Percentiles rank a stretch among this genome's conserved stretches.
phyloP scores from a whole-genome alignment of 805 yeast genomes.

The Danielia oregonensis region DNA sequence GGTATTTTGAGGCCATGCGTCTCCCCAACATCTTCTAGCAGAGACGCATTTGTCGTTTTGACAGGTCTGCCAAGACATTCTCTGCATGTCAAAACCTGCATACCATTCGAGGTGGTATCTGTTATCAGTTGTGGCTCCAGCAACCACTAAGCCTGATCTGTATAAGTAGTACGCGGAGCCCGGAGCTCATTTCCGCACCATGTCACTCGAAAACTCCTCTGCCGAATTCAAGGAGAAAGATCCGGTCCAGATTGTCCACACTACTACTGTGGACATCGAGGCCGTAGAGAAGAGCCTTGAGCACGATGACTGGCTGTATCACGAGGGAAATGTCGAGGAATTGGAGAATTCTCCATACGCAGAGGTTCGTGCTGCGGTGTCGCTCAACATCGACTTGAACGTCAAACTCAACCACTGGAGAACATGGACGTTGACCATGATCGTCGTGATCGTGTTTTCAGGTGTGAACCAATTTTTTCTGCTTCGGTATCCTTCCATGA shows the following conservation, averaged over 20 bases:
- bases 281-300: not conserved
- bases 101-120: too few relatives aligned
- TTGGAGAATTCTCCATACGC: constrained; percentile 17
- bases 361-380: constrained; percentile 22
- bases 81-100: too few relatives aligned
- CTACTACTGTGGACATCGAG: not conserved
- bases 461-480: constrained; percentile 25
- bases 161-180: too few relatives aligned
- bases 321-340: constrained; percentile 3
- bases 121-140: too few relatives aligned
- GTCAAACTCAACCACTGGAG: constrained; percentile 17
- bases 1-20: too few relatives aligned
- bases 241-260: not conserved
- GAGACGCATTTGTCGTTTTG: too few relatives aligned
- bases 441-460: constrained; percentile 22
- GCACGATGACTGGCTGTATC: constrained; percentile 2
- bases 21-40: too few relatives aligned
- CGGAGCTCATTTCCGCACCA: too few relatives aligned
- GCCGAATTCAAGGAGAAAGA: not conserved
- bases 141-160: too few relatives aligned
- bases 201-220: not conserved
- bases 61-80: too few relatives aligned
- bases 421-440: constrained; percentile 18
- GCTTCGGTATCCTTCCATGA: constrained; percentile 22
- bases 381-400: constrained; percentile 14